A percentile compares a stretch with the other conserved stretches of the same genome.
Evolutionary conservation across 352 stramenopile genomes (phyloP).

Genomic region (Phytophthora palmivora): DNA sequence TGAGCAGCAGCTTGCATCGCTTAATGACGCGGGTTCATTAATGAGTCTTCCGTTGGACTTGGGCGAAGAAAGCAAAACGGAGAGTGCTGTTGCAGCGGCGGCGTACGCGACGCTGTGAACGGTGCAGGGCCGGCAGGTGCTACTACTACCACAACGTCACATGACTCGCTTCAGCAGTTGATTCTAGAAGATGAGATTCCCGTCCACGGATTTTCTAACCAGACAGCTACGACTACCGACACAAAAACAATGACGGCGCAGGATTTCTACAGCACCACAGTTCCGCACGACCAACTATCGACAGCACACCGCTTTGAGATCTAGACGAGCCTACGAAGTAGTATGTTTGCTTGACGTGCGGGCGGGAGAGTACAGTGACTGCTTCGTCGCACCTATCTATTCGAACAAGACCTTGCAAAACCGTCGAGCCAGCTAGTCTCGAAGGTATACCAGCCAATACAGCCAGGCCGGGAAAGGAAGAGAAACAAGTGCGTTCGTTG

Average conservation of each 20-base stretch:
- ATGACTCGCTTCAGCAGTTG: constrained; percentile 46
- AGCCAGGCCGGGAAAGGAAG: constrained; percentile 7
- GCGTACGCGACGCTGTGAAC: constrained; percentile 32
- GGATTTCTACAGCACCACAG: constrained; percentile 59
- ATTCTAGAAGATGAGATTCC: constrained; percentile 47
- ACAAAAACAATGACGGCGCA: constrained; percentile 57
- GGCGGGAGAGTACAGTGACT: constrained; percentile 11
- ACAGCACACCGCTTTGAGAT: constrained; percentile 63
- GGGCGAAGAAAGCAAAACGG: constrained; percentile 26
- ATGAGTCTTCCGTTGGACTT: constrained; percentile 40
- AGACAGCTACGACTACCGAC: constrained; percentile 14
- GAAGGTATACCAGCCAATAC: neutral
- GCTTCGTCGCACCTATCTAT: constrained; percentile 37
- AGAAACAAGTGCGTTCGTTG: constrained; percentile 29
- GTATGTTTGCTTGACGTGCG: constrained; percentile 15
- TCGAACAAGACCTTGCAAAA: constrained; percentile 34
- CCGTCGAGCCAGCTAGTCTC: constrained; percentile 2
- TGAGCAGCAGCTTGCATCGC: constrained; percentile 49
- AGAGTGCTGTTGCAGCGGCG: constrained; percentile 26
- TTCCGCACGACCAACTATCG: constrained; percentile 53
- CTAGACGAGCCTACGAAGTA: constrained; percentile 35
- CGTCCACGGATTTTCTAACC: constrained; percentile 27
- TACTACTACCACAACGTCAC: constrained; percentile 15
- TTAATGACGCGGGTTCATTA: constrained; percentile 46
- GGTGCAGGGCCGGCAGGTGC: constrained; percentile 8